These are phyloP conservation scores for Monilinia fructicola DNA, from an alignment of 2,329 filamentous ascomycete species.

Conservation along the genomic window DNA sequence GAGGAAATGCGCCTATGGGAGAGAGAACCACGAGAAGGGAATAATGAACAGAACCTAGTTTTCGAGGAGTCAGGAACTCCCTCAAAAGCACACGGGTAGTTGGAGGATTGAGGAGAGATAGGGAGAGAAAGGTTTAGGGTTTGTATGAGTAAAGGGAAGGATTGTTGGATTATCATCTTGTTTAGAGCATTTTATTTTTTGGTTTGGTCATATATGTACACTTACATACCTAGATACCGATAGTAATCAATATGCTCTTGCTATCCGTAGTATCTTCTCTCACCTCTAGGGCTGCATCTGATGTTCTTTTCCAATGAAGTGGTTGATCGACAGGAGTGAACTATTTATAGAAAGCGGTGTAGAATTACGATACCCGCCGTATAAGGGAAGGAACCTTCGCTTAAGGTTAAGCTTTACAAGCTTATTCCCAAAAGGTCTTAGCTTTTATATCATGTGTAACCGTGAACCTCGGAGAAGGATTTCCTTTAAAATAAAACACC, in stretches of 20 bases:
- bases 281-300: no score
- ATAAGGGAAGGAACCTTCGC: neutral
- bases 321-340: neutral
- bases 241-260: neutral
- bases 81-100: neutral
- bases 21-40: neutral
- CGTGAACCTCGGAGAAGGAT: conserved; percentile 17
- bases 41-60: neutral
- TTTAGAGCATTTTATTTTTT: neutral
- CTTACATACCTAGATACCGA: neutral
- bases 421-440: conserved; percentile 1
- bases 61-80: neutral
- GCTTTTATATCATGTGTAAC: conserved; percentile 12
- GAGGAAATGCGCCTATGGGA: conserved; percentile 15
- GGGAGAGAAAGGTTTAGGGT: neutral
- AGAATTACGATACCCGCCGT: neutral
- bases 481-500: conserved; percentile 10
- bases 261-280: neutral
- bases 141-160: no score
- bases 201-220: neutral
- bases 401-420: neutral
- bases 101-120: neutral
- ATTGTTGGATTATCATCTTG: neutral
- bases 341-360: conserved; percentile 5
- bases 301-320: neutral